Evolutionary conservation across 192 early-diverging fungal genomes (phyloP).

Genomic region (Coemansia javaensis): DNA sequence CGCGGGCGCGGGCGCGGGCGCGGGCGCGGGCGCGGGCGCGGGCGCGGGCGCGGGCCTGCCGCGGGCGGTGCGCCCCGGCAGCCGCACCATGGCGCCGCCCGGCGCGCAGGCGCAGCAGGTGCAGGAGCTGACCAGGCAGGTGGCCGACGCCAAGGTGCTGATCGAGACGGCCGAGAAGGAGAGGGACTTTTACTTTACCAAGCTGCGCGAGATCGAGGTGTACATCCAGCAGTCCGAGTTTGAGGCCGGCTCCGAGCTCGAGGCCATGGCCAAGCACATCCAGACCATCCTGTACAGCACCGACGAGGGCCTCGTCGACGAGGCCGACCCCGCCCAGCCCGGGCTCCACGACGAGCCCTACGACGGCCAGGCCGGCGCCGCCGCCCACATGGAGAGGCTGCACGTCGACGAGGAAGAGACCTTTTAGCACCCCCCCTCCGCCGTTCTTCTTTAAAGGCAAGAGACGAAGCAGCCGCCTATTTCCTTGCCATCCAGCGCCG

Average conservation of each 20-base stretch:
- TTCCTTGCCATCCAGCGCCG: not conserved
- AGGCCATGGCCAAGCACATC: conserved; percentile 67
- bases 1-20: too few relatives aligned
- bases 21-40: too few relatives aligned
- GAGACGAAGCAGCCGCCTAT: too few relatives aligned
- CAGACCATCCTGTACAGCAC: conserved; percentile 90
- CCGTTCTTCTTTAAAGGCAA: too few relatives aligned
- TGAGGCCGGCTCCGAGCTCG: conserved; percentile 48
- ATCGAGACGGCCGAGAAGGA: conserved; percentile 94
- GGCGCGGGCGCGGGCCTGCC: not conserved
- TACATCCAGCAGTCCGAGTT: conserved; percentile 76
- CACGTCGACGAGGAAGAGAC: conserved; percentile 46
- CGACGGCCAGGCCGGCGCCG: conserved; percentile 13
- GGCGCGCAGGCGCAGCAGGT: conserved; percentile 60
- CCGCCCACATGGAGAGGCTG: conserved; percentile 20
- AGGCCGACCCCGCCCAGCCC: not conserved
- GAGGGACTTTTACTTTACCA: conserved; percentile 95
- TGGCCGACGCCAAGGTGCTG: conserved; percentile 75
- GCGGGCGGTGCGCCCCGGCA: conserved; percentile 10
- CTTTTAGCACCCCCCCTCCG: too few relatives aligned
- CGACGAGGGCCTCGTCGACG: conserved; percentile 49
- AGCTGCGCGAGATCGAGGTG: conserved; percentile 92
- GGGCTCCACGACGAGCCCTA: conserved; percentile 16
- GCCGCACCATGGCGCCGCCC: conserved; percentile 26
- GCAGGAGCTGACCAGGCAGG: conserved; percentile 70